Evolutionary conservation across 2,329 filamentous ascomycete genomes (phyloP), one percentile per base, ranked within the genome.

Genomic region (Tolypocladium sp.): DNA sequence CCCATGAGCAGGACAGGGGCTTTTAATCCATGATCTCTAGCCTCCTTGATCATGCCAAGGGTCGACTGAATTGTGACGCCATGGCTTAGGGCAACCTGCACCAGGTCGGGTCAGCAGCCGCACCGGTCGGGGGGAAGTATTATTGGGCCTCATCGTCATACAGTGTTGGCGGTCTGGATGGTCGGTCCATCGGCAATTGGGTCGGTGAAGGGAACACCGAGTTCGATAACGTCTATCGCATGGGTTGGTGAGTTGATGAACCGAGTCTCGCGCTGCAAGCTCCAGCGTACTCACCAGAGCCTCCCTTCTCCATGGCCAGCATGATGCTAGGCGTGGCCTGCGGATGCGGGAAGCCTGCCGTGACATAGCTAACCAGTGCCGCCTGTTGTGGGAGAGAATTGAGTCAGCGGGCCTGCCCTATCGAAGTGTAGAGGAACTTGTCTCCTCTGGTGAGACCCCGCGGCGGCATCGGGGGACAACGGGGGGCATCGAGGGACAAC

Each of bases 171-270:
- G 63, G 87, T 94, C 78, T 99, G 94, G 66, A 99, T 97, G 5
- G 92, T 97, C 41, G 94, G 94, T 35, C 94, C 94, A 75, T 99
- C 94, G 66, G 93, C 94, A 75, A 97, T 97, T 60, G 94, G 94
- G 73, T 99, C 94, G 69, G 93, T 97, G 78, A 99, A 99, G 57
- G 94, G 94, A 59, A 96, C 87, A 63, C 93, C 94, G 66, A 99
- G 86, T 76, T 99, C 94, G 69, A 99, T 95, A 61, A 99, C 80
- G 74, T 99, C 94, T 75, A 46, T 33, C 9, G 22, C 17, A 46
- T 4, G 15, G 8, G 30, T 33, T 35, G 30, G 22, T 52, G 17
- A 52, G 49, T 35, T 15, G 46, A 4, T 5, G 17, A 33, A 33
- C 17, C 10, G 12, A 8, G 22, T n/a, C 9, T 27, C n/a, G 25